These are phyloP conservation scores for Podochytrium sp. DNA, from an alignment of 192 early-diverging fungal species.

Conservation along the genomic window DNA sequence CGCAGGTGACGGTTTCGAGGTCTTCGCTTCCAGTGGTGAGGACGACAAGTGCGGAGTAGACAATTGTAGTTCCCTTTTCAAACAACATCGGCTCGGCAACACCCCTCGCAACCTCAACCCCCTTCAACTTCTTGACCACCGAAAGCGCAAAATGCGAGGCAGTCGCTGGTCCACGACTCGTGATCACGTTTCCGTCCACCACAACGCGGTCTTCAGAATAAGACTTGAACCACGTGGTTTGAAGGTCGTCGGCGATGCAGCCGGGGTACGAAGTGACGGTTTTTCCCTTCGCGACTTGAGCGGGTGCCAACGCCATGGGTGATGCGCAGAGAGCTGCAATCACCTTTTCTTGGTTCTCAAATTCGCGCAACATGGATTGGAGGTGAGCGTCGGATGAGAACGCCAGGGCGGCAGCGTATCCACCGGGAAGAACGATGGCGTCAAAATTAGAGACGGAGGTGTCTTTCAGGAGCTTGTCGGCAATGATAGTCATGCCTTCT, in stretches of 20 bases:
- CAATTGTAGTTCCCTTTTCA: not conserved
- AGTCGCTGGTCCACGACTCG: constrained; percentile 81
- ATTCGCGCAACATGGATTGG: constrained; percentile 31
- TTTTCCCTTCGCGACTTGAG: constrained; percentile 49
- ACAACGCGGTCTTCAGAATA: constrained; percentile 80
- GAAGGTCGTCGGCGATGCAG: constrained; percentile 52
- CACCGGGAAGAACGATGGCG: constrained; percentile 72
- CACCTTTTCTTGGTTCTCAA: constrained; percentile 48
- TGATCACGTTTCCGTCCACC: constrained; percentile 60
- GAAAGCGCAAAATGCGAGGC: constrained; percentile 79
- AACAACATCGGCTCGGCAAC: not conserved
- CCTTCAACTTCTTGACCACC: constrained; percentile 59
- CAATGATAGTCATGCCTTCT: not conserved
- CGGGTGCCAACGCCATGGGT: constrained; percentile 59
- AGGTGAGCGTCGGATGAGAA: constrained; percentile 45
- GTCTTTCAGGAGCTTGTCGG: constrained; percentile 4
- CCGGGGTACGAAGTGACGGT: constrained; percentile 67
- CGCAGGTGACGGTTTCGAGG: constrained; percentile 68
- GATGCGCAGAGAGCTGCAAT: constrained; percentile 81
- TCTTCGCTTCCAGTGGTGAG: constrained; percentile 82
- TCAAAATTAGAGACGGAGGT: constrained; percentile 40
- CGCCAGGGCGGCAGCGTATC: constrained; percentile 9
- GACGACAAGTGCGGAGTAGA: too few relatives aligned
- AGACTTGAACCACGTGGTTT: not conserved
- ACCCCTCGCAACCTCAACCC: constrained; percentile 42